Evolutionary conservation across 2,329 filamentous ascomycete genomes (phyloP).

Genomic region (Simplicillium aogashimaense): DNA sequence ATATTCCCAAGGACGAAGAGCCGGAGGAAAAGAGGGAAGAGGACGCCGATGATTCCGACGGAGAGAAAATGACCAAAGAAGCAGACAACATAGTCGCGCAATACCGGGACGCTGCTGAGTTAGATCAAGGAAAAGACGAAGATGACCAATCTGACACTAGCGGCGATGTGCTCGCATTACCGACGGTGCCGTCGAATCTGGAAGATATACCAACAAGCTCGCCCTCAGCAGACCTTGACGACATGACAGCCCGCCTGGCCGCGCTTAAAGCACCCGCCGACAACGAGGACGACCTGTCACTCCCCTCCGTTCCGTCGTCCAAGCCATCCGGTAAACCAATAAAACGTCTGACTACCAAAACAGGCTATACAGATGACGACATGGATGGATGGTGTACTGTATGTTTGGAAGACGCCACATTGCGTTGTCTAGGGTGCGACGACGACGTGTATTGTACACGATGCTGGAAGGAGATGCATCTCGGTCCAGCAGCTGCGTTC

Average conservation of each 20-base stretch:
- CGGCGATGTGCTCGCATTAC: conserved; percentile 25
- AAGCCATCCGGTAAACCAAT: conserved; percentile 30
- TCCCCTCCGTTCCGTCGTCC: conserved; percentile 41
- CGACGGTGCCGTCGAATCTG: conserved; percentile 34
- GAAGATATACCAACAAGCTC: conserved; percentile 21
- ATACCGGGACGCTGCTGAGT: conserved; percentile 31
- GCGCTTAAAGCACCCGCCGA: conserved; percentile 31
- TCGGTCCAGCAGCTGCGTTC: conserved; percentile 55
- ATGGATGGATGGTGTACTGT: conserved; percentile 72
- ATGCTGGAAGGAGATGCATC: conserved; percentile 77
- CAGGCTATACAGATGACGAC: conserved; percentile 56
- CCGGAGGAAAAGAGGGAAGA: conserved; percentile 6
- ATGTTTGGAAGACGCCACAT: conserved; percentile 67
- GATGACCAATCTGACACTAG: conserved; percentile 4
- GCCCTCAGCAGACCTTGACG: conserved; percentile 22
- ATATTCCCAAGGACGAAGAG: conserved; percentile 17
- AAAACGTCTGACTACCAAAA: conserved; percentile 26
- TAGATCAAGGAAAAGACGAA: conserved; percentile 6
- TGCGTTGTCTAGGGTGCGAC: conserved; percentile 65
- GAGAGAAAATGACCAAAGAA: conserved; percentile 34
- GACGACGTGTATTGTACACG: conserved; percentile 62
- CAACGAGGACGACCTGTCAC: conserved; percentile 23
- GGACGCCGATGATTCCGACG: conserved; percentile 36
- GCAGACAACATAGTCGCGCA: conserved; percentile 33
- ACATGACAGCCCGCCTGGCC: conserved; percentile 42